Evolutionary conservation across 176 grass and related monocot species (phyloP).

Genomic region (Oryza australiensis): DNA sequence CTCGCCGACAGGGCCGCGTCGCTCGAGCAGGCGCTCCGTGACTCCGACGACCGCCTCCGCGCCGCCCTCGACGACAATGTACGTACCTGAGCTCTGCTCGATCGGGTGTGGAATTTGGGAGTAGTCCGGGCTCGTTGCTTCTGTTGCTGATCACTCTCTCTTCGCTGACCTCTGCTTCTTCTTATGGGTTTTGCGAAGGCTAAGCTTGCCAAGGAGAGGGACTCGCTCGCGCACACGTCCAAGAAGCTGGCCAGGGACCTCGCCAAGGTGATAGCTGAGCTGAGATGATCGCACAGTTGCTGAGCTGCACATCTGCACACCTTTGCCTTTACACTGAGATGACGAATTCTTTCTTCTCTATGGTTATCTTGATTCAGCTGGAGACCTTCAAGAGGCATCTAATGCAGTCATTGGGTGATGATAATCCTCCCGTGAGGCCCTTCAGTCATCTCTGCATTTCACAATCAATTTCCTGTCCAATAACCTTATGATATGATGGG

Average conservation of each 20-base stretch:
- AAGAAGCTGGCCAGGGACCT: slow-evolving; percentile 91
- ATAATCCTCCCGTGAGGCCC: slow-evolving; percentile 48
- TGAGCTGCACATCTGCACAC: not conserved
- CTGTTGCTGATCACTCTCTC: not conserved
- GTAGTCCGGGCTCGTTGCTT: not conserved
- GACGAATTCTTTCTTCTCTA: not conserved
- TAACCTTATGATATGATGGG: not conserved
- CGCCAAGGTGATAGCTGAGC: slow-evolving; percentile 51
- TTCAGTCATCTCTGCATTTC: not conserved
- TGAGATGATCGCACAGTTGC: not conserved
- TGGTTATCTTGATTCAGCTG: slow-evolving; percentile 48
- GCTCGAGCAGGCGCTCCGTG: slow-evolving; percentile 58
- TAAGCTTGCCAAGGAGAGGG: slow-evolving; percentile 73
- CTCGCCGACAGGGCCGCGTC: slow-evolving; percentile 58
- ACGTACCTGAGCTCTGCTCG: not conserved
- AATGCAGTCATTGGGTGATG: slow-evolving; percentile 86
- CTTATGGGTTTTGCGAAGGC: slow-evolving; percentile 25
- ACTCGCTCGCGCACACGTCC: slow-evolving; percentile 66
- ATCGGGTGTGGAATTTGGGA: not conserved
- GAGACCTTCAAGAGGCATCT: slow-evolving; percentile 92
- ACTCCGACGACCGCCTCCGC: slow-evolving; percentile 57
- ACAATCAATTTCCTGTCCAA: not conserved
- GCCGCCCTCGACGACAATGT: slow-evolving; percentile 73
- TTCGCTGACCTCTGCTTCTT: not conserved
- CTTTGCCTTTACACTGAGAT: not conserved